Base-by-base conservation (phyloP, 495 filamentous ascomycete species). In the Penicillium subrubescens region DNA sequence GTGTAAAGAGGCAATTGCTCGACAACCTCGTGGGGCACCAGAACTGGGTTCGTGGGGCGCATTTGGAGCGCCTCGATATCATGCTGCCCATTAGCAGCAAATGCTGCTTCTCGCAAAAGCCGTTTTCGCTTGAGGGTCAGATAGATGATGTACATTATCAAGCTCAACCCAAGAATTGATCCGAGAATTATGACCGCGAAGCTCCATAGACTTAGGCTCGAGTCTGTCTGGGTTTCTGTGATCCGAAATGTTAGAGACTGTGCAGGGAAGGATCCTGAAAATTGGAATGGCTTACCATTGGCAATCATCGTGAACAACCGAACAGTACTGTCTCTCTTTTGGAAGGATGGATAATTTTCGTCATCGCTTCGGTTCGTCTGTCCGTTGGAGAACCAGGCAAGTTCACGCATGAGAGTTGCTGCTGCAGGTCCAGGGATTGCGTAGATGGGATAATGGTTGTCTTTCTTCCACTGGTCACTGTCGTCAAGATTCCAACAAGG, bases 41-140 rank as follows among this genome's bases (percentile, higher is more conserved):
- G 90, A 15, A 93, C 71, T 14, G 87, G 82, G 65, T 12, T 29
- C 6, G 25, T n/a, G 6, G 14, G 12, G 10, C 89, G 92, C 69
- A 97, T 90, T 8, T 92, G 93, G 57, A 95, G 77, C 1, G 83
- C 84, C 70, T 97, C 93, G 1, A 96, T 76, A 68, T 96, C 89
- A 11, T 95, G 86, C 68, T 96, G 37, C 37, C 2, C 89, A 19
- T 93, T 92, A 17, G 80, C 81, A 50, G 83, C 81, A 19, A 97
- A 14, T 17, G 10, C 12, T 14, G 37, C 37, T 41, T 74, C 75
- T 19, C 81, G 75, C 17, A 92, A 87, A 6, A 41, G 37, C 31
- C 90, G 84, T 44, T 86, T 81, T 29, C 85, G 86, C 72, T 93
- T 90, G 15, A 92, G 78, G 35, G 88, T 75, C 67, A 92, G 92